phyloP scores from a whole-genome alignment of 441 rosid species.

The Pelargonium myrrhifolium region DNA sequence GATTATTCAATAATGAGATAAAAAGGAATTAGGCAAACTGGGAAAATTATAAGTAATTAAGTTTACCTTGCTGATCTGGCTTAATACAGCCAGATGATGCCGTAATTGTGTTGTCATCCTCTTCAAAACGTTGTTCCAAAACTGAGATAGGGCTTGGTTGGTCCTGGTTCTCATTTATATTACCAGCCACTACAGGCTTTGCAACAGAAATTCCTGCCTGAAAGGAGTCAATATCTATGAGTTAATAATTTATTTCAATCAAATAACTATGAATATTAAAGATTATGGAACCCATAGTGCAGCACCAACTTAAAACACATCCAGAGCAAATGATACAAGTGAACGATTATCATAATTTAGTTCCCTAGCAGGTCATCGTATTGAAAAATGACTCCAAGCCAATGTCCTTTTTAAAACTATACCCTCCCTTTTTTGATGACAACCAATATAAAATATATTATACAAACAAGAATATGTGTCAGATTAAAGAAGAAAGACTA shows the following conservation, averaged over 20 bases:
- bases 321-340: not conserved
- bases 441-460: not conserved
- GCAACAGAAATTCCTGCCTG: slow-evolving; percentile 50
- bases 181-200: slow-evolving; percentile 34
- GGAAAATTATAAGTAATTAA: not conserved
- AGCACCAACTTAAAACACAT: not conserved
- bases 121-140: slow-evolving; percentile 67
- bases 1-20: not conserved
- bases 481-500: slow-evolving; percentile 23
- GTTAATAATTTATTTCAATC: not conserved
- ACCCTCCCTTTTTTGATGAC: not conserved
- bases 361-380: not conserved
- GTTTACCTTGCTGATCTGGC: slow-evolving; percentile 36
- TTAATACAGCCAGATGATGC: slow-evolving; percentile 40
- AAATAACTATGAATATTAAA: not conserved
- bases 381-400: not conserved
- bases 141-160: slow-evolving; percentile 97
- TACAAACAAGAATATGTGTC: not conserved
- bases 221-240: slow-evolving; percentile 14
- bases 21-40: not conserved
- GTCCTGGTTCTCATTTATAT: slow-evolving; percentile 57
- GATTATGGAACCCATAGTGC: not conserved
- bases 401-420: not conserved
- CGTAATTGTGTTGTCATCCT: slow-evolving; percentile 42
- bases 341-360: not conserved